These are phyloP conservation scores for Colletotrichum magnum DNA, from an alignment of 2,329 filamentous ascomycete species.

Conservation along the genomic window DNA sequence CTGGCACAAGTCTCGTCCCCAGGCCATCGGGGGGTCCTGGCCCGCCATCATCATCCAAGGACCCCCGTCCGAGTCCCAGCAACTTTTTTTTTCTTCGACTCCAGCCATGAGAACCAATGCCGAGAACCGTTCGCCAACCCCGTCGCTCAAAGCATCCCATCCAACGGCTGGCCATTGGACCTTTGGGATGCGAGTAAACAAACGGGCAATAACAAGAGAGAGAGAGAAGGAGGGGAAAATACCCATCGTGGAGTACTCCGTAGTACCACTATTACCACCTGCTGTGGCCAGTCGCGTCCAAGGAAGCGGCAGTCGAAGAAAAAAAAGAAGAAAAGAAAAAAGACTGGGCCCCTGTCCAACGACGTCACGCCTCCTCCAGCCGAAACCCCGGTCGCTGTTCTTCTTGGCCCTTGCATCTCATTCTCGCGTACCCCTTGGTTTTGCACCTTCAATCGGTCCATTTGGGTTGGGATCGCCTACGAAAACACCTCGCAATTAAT, in stretches of 20 bases:
- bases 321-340: slow-evolving; percentile 27
- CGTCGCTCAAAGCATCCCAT: not conserved
- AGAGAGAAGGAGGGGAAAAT: not conserved
- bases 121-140: slow-evolving; percentile 22
- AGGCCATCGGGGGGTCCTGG: slow-evolving; percentile 30
- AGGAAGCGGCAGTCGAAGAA: slow-evolving; percentile 20
- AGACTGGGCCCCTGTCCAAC: slow-evolving; percentile 33
- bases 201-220: not conserved
- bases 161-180: not conserved
- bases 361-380: slow-evolving; percentile 40
- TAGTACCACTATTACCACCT: not conserved
- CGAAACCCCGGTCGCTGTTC: slow-evolving; percentile 32
- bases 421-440: slow-evolving; percentile 33
- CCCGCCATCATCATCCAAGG: slow-evolving; percentile 12
- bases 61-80: not conserved
- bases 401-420: slow-evolving; percentile 40
- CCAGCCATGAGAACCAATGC: slow-evolving; percentile 22
- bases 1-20: slow-evolving; percentile 33
- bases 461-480: slow-evolving; percentile 30
- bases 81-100: slow-evolving; percentile 1
- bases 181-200: not conserved
- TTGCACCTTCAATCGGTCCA: slow-evolving; percentile 32
- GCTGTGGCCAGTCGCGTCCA: slow-evolving; percentile 15
- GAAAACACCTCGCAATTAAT: slow-evolving; percentile 32
- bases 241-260: no score